Conservation (phyloP, 2,329 filamentous ascomycete species). For the Phialophora verrucosa region DNA sequence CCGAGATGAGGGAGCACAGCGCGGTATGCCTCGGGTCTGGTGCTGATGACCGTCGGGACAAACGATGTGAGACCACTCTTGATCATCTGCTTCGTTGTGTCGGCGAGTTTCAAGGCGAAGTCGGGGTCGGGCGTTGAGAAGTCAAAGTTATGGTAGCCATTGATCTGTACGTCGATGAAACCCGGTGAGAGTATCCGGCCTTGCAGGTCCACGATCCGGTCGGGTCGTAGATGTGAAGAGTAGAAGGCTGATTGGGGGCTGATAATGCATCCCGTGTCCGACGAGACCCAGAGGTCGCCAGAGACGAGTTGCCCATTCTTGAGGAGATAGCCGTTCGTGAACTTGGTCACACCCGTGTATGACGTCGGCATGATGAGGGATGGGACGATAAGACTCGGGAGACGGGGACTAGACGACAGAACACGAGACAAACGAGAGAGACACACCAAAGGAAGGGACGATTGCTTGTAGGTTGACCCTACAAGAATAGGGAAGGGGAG, state of each 20-base stretch:
- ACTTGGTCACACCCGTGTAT: constrained; percentile 71
- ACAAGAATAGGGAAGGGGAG: constrained; percentile 33
- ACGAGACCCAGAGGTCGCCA: constrained; percentile 89
- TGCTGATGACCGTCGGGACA: constrained; percentile 82
- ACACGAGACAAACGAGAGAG: background rate
- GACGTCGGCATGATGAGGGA: constrained; percentile 41
- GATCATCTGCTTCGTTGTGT: constrained; percentile 73
- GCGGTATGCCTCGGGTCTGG: constrained; percentile 80
- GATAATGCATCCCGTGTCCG: constrained; percentile 79
- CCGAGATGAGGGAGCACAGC: constrained; percentile 74
- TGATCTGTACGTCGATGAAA: constrained; percentile 89
- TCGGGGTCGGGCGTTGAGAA: constrained; percentile 73
- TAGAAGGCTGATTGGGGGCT: constrained; percentile 67
- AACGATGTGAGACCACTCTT: constrained; percentile 87
- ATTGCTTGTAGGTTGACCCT: constrained; percentile 34
- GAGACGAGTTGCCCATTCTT: constrained; percentile 70
- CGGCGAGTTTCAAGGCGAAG: constrained; percentile 74
- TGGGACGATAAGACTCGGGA: constrained; percentile 43
- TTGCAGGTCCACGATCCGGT: constrained; percentile 76
- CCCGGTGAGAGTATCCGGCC: constrained; percentile 85
- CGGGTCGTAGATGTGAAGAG: constrained; percentile 60
- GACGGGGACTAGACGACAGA: constrained; percentile 19
- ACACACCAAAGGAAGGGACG: constrained; percentile 26
- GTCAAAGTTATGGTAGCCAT: constrained; percentile 91
- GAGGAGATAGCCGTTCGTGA: constrained; percentile 84